Conservation (phyloP, 352 stramenopile species). For the Globisporangium ultimum region DNA sequence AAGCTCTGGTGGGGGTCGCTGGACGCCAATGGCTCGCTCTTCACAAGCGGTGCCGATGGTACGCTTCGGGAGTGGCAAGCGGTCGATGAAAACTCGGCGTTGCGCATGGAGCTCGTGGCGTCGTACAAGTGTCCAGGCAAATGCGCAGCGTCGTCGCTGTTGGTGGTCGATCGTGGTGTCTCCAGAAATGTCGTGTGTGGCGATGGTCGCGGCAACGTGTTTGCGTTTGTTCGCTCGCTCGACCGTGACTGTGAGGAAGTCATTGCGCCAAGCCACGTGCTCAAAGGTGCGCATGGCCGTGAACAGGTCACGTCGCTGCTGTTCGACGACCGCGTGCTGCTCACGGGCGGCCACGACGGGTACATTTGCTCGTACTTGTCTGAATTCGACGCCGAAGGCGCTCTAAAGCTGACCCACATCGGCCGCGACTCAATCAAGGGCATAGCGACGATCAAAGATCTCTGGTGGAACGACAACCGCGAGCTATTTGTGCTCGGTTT, state of each 20-base stretch:
- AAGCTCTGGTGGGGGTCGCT: constrained; percentile 64
- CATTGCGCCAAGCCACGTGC: constrained; percentile 22
- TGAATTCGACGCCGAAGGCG: constrained; percentile 18
- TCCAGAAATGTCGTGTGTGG: constrained; percentile 64
- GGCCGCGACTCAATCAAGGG: constrained; percentile 74
- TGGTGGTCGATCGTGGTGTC: constrained; percentile 34
- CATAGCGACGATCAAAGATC: constrained; percentile 69
- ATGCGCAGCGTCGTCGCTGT: constrained; percentile 45
- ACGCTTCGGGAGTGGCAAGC: constrained; percentile 59
- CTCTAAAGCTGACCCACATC: constrained; percentile 28
- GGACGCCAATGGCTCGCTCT: constrained; percentile 29
- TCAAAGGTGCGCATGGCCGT: constrained; percentile 59
- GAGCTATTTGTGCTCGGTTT: constrained; percentile 85
- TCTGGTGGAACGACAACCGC: constrained; percentile 32
- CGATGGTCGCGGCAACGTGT: constrained; percentile 72
- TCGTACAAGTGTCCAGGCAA: constrained; percentile 58
- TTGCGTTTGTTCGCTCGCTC: constrained; percentile 46
- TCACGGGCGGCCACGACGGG: constrained; percentile 79
- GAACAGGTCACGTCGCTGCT: constrained; percentile 67
- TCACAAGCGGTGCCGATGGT: constrained; percentile 59
- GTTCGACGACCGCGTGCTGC: constrained; percentile 32
- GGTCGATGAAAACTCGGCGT: constrained; percentile 2
- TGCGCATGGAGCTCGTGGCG: constrained; percentile 31
- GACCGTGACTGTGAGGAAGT: background rate
- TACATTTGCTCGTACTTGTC: constrained; percentile 68